Conservation (phyloP, 2,329 filamentous ascomycete genomes). For the Alternaria novae-zelandiae region DNA sequence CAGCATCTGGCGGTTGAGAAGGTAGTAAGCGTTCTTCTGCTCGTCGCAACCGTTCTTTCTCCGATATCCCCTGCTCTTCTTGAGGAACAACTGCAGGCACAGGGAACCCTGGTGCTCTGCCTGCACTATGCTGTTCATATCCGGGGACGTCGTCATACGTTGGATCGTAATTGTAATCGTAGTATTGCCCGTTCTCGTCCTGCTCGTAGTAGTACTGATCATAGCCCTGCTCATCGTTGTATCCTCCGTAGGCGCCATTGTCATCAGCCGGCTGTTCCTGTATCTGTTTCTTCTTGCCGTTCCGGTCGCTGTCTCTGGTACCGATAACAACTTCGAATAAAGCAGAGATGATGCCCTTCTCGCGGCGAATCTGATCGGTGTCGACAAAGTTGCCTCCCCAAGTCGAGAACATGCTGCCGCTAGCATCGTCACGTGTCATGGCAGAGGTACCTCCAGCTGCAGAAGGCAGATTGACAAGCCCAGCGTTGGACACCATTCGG, state of each 20-base stretch:
- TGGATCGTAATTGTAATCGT: constrained; percentile 42
- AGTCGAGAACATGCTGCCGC: constrained; percentile 57
- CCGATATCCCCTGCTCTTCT: constrained; percentile 69
- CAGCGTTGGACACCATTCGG: constrained; percentile 64
- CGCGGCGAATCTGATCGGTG: constrained; percentile 82
- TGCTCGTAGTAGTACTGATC: constrained; percentile 40
- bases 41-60: constrained; percentile 80
- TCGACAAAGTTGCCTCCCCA: constrained; percentile 78
- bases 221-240: constrained; percentile 26
- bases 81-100: constrained; percentile 61
- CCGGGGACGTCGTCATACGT: constrained; percentile 38
- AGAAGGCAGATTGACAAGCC: constrained; percentile 56
- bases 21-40: constrained; percentile 82
- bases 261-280: constrained; percentile 17
- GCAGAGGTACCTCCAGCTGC: constrained; percentile 50
- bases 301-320: constrained; percentile 74
- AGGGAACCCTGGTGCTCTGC: constrained; percentile 54
- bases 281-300: constrained; percentile 53
- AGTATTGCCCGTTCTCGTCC: constrained; percentile 40
- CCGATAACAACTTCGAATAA: constrained; percentile 88
- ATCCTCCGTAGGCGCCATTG: constrained; percentile 30
- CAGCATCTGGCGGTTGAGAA: constrained; percentile 70
- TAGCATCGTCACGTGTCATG: constrained; percentile 44
- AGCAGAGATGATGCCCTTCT: constrained; percentile 90
- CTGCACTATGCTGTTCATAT: constrained; percentile 35